Conservation (phyloP, 164 flowering plant genomes). For the Cinnamomum micranthum region DNA sequence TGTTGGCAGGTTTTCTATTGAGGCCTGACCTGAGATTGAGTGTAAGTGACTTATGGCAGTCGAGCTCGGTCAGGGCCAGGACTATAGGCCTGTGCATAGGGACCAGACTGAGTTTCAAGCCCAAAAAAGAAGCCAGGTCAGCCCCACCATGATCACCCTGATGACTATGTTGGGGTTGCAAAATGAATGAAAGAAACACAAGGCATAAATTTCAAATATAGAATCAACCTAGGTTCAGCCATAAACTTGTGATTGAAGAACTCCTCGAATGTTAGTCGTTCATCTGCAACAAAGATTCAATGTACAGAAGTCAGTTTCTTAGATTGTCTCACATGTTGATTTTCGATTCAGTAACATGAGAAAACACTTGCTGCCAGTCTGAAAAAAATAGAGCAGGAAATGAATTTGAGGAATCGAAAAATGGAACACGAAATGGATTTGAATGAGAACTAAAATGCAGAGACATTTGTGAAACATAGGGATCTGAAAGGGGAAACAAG, state of each 20-base stretch:
- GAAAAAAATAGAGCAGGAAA: background rate
- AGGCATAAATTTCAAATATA: slow-evolving; percentile 1
- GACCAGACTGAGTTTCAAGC: background rate
- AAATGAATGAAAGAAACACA: background rate
- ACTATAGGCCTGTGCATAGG: background rate
- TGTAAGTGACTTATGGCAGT: background rate
- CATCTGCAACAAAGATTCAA: slow-evolving; percentile 38
- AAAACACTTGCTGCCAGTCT: background rate
- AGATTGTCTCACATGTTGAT: background rate
- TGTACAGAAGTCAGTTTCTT: slow-evolving; percentile 1
- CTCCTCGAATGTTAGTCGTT: slow-evolving; percentile 55
- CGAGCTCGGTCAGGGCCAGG: background rate
- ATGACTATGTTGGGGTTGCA: background rate
- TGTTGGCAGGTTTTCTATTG: background rate
- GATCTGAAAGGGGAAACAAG: no score
- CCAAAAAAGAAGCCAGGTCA: background rate
- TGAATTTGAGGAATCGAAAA: no score
- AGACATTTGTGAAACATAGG: no score
- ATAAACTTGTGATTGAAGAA: slow-evolving; percentile 57
- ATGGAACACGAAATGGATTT: no score
- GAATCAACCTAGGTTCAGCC: slow-evolving; percentile 30
- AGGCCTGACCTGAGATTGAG: background rate
- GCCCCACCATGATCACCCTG: background rate
- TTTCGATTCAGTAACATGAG: background rate
- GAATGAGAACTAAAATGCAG: no score